Percentiles rank a stretch among this genome's conserved stretches.
Conservation (phyloP, 2,329 filamentous ascomycete species). For the Aspergillus cejpii region DNA sequence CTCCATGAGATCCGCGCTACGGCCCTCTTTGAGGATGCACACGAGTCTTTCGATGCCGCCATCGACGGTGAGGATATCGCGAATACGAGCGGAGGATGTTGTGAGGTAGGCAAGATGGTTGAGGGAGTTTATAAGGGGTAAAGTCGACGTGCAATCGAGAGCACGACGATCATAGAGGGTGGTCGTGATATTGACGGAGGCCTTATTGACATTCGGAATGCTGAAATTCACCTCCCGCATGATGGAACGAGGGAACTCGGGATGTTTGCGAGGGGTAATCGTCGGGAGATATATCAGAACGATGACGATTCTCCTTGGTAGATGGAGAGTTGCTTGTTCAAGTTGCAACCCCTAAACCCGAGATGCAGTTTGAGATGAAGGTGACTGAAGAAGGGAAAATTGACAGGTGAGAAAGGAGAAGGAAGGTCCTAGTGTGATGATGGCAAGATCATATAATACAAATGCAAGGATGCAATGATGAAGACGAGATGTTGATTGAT, state of each 20-base stretch:
- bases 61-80: conserved; percentile 97
- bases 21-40: conserved; percentile 94
- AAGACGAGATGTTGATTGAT: conserved; percentile 3
- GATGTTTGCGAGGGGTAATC: not conserved
- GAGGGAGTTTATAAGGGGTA: conserved; percentile 96
- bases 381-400: not conserved
- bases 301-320: not conserved
- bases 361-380: too few relatives aligned
- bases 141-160: conserved; percentile 94
- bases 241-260: conserved; percentile 40
- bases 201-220: conserved; percentile 99
- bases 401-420: not conserved
- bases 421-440: not conserved
- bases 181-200: conserved; percentile 95
- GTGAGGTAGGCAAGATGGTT: conserved; percentile 98
- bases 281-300: not conserved
- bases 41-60: conserved; percentile 93
- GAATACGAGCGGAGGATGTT: conserved; percentile 92
- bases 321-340: not conserved
- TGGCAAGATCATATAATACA: not conserved
- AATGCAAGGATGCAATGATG: not conserved
- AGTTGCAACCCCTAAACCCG: too few relatives aligned
- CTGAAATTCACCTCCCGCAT: conserved; percentile 99
- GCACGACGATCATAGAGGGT: conserved; percentile 96
- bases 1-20: conserved; percentile 98